phyloP scores from a whole-genome alignment of 2,329 filamentous ascomycete species.

The Aspergillus eucalypticola region DNA sequence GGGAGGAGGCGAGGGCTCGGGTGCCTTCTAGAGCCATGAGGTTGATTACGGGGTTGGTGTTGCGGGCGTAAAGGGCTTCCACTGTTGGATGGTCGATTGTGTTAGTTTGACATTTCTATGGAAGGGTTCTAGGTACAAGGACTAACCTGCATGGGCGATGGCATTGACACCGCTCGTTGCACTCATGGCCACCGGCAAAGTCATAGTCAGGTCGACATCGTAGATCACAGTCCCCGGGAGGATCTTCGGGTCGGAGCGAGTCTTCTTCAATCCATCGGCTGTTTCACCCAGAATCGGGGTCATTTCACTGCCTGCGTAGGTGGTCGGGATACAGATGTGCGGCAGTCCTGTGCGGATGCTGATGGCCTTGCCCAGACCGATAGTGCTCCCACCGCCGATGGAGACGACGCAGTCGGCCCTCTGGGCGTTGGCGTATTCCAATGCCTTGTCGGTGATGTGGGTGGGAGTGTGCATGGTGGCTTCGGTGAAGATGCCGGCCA shows the following conservation, averaged over 20 bases:
- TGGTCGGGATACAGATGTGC: constrained; percentile 63
- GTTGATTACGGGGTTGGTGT: constrained; percentile 61
- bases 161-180: constrained; percentile 65
- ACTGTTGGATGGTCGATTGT: constrained; percentile 37
- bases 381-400: constrained; percentile 64
- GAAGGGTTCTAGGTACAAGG: neutral
- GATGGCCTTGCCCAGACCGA: constrained; percentile 63
- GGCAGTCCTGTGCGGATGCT: constrained; percentile 55
- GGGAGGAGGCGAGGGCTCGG: constrained; percentile 53
- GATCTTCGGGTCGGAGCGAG: constrained; percentile 59
- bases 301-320: constrained; percentile 64
- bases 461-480: constrained; percentile 66
- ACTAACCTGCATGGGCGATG: constrained; percentile 61
- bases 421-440: constrained; percentile 48
- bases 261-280: constrained; percentile 58
- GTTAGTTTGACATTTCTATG: neutral
- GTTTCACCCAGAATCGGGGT: constrained; percentile 67
- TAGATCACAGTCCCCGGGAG: constrained; percentile 64
- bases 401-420: constrained; percentile 59
- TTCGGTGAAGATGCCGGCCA: constrained; percentile 56
- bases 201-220: constrained; percentile 64
- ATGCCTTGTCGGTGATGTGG: constrained; percentile 57
- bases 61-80: constrained; percentile 63
- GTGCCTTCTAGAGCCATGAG: constrained; percentile 61
- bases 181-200: constrained; percentile 55